Evolutionary conservation across 768 basidiomycete species (phyloP).

Genomic region (Phanerodontia chrysosporium): DNA sequence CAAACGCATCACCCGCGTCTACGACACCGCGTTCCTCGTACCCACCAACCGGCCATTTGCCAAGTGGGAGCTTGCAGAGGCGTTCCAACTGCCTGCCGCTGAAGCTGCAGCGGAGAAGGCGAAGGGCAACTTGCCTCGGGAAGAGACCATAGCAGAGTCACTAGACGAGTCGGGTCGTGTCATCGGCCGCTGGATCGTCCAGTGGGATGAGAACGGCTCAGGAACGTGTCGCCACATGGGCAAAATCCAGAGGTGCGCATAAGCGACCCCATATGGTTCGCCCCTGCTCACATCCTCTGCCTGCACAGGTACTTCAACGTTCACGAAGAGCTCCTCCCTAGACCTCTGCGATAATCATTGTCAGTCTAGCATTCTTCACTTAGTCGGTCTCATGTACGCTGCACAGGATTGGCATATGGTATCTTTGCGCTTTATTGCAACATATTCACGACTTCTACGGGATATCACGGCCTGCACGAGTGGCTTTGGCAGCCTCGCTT

Average conservation of each 20-base stretch:
- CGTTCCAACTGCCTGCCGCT: conserved; percentile 40
- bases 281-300: not conserved
- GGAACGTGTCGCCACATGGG: conserved; percentile 66
- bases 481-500: conserved; percentile 29
- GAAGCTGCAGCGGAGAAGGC: conserved; percentile 34
- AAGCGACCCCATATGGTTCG: not conserved
- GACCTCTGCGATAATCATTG: not conserved
- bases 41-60: conserved; percentile 68
- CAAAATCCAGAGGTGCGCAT: conserved; percentile 56
- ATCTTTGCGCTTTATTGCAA: too few relatives aligned
- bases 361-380: not conserved
- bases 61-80: conserved; percentile 71
- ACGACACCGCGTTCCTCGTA: conserved; percentile 69
- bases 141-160: conserved; percentile 83
- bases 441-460: conserved; percentile 11
- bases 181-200: conserved; percentile 74
- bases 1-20: conserved; percentile 64
- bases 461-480: conserved; percentile 21
- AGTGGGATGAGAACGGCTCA: conserved; percentile 62
- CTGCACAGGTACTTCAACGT: conserved; percentile 44
- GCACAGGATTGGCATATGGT: not conserved
- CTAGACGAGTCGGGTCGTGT: conserved; percentile 51
- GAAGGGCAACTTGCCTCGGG: conserved; percentile 34
- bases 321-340: conserved; percentile 42
- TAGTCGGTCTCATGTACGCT: not conserved